Percentiles rank a stretch among this genome's conserved stretches.
Conservation (phyloP, 2,329 filamentous ascomycete species). For the Penicillium hordei region DNA sequence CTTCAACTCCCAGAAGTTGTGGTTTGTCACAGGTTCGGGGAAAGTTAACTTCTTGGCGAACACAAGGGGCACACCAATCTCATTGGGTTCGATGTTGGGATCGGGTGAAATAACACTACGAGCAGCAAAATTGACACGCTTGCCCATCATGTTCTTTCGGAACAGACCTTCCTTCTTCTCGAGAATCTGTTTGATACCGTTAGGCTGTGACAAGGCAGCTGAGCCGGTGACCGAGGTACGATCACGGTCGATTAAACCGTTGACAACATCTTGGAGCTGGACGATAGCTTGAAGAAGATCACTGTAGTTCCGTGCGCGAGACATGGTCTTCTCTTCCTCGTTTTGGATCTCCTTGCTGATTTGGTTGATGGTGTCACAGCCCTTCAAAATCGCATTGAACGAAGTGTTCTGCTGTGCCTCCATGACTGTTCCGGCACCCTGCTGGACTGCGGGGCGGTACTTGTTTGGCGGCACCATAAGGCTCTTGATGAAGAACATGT, state of each 20-base stretch:
- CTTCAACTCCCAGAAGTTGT: conserved; percentile 95
- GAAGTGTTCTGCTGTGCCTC: conserved; percentile 86
- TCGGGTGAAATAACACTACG: conserved; percentile 97
- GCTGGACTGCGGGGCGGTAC: conserved; percentile 82
- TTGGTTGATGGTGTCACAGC: conserved; percentile 70
- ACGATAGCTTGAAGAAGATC: conserved; percentile 81
- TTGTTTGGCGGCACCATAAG: conserved; percentile 89
- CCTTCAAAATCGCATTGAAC: conserved; percentile 79
- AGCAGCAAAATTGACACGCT: conserved; percentile 97
- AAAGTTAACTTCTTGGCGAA: conserved; percentile 96
- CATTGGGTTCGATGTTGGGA: conserved; percentile 97
- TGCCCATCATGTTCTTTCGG: conserved; percentile 99
- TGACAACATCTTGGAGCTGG: conserved; percentile 82
- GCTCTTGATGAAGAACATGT: conserved; percentile 92
- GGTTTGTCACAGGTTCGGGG: conserved; percentile 93
- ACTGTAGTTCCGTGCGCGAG: conserved; percentile 63
- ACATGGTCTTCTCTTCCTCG: conserved; percentile 46
- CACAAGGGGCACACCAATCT: conserved; percentile 97
- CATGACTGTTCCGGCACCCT: conserved; percentile 75
- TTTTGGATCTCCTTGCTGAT: conserved; percentile 69
- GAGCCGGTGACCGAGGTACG: conserved; percentile 78
- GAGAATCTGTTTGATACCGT: conserved; percentile 95
- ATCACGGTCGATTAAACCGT: conserved; percentile 87
- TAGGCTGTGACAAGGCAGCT: conserved; percentile 75
- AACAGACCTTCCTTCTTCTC: conserved; percentile 99